Percentiles rank a stretch among this genome's conserved stretches.
These are phyloP conservation scores for Colletotrichum godetiae DNA, from an alignment of 2,329 filamentous ascomycete genomes.

Conservation along the genomic window DNA sequence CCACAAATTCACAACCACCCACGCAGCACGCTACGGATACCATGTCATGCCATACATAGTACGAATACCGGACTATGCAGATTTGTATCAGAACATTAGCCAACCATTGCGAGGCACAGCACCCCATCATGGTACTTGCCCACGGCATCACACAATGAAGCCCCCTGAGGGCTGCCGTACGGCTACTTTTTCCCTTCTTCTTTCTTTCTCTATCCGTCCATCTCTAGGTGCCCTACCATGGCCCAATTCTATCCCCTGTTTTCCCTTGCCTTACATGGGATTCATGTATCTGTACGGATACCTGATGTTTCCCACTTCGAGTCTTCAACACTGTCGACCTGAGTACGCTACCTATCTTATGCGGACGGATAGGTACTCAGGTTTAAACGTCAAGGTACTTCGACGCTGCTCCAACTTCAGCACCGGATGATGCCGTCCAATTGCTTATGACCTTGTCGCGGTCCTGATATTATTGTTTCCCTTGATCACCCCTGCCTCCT, in stretches of 20 bases:
- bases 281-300: slow-evolving; percentile 14
- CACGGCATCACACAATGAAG: background rate
- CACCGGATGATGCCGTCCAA: background rate
- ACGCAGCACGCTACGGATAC: background rate
- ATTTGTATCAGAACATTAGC: background rate
- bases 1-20: background rate
- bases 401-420: background rate
- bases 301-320: background rate
- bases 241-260: background rate
- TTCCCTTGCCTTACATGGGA: slow-evolving; percentile 16
- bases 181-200: background rate
- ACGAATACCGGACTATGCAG: background rate
- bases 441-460: background rate
- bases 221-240: background rate
- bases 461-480: slow-evolving; percentile 6
- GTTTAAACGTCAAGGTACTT: background rate
- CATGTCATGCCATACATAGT: background rate
- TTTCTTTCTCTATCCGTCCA: background rate
- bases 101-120: slow-evolving; percentile 3
- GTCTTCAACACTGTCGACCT: background rate
- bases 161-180: background rate
- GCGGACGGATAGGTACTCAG: background rate
- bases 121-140: background rate
- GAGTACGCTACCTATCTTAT: background rate
- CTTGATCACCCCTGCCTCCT: background rate